Percentiles rank a stretch among this genome's conserved stretches.
Evolutionary conservation across 805 yeast species (phyloP).

Genomic region (Sungouiozyma ichnusensis): DNA sequence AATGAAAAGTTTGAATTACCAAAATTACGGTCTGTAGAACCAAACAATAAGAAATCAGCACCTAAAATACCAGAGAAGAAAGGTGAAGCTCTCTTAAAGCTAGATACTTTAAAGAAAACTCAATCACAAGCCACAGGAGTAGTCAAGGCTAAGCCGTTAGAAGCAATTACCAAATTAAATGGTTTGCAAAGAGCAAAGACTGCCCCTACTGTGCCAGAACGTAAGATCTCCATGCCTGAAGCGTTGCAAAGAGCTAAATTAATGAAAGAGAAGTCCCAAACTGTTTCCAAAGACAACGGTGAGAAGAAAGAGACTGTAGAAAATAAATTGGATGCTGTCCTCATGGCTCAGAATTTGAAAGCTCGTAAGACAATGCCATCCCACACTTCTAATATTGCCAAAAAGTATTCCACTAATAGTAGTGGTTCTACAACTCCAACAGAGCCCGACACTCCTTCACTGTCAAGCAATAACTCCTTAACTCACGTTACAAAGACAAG

Average conservation of each 20-base stretch:
- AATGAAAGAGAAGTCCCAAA: conserved; percentile 5
- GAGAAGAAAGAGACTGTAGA: neutral
- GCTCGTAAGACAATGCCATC: neutral
- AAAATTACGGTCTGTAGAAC: conserved; percentile 11
- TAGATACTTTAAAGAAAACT: conserved; percentile 3
- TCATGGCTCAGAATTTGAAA: conserved; percentile 5
- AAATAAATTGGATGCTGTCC: conserved; percentile 9
- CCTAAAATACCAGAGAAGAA: conserved; percentile 6
- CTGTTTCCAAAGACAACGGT: neutral
- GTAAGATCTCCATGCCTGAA: conserved; percentile 24
- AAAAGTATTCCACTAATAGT: neutral
- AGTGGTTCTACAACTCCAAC: neutral
- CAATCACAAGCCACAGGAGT: neutral
- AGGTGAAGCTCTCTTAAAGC: conserved; percentile 18
- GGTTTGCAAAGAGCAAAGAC: conserved; percentile 7
- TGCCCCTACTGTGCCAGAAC: conserved; percentile 18
- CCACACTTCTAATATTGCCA: neutral
- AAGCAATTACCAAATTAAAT: conserved; percentile 4
- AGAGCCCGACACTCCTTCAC: neutral
- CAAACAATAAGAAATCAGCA: conserved; percentile 3
- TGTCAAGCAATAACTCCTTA: conserved; percentile 4
- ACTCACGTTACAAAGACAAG: conserved; percentile 27
- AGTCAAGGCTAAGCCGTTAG: conserved; percentile 14
- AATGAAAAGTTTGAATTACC: conserved; percentile 4
- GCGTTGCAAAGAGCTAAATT: conserved; percentile 17